Base-by-base conservation (phyloP, 2,329 filamentous ascomycete species). In the Pseudogymnoascus sp. region DNA sequence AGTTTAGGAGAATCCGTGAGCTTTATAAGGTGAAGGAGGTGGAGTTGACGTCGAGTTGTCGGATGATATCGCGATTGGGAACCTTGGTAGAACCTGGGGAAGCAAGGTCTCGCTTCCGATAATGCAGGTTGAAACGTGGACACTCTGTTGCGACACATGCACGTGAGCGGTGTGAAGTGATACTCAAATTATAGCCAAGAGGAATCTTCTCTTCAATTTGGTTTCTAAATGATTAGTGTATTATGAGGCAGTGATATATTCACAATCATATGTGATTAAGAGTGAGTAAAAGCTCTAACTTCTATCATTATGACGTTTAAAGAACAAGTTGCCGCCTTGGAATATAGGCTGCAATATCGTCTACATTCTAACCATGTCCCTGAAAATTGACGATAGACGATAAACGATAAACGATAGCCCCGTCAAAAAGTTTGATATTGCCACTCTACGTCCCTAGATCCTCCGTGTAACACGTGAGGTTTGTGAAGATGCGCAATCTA, bases 401-500 rank as follows among this genome's bases (percentile, higher is more conserved):
- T 55, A 55, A 55, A 55, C 49, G 49, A 55, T 55, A 55, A 33
- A 19, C 19, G 49, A 33, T 55, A 35, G 29, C 49, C 49, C 33
- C n/a, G 29, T 55, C 49, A 55, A 55, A 55, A 55, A 21, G n/a
- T 55, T 55, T 55, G 49, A 55, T 55, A 55, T 21, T 55, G 49
- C 49, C 49, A 55, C n/a, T 55, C 23, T 21, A 33, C 49, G 33
- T 26, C 29, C 29, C 29, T 55, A 8, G 29, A 55, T 55, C 49
- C 49, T 55, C 49, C 49, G 49, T 33, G 45, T 33, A 55, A 11
- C 49, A 55, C 49, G 49, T 55, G 49, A 55, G 49, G 49, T 10
- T 59, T 49, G 39, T 39, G 19, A 72, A 69, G 45, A 97, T 97
- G 93, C 88, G 91, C 73, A 97, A 97, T 75, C 82, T 97, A 69